A percentile compares a stretch with the other conserved stretches of the same genome.
phyloP scores from a whole-genome alignment of 371 early-diverging fungal genomes.

The Zopfochytrium polystomum region DNA sequence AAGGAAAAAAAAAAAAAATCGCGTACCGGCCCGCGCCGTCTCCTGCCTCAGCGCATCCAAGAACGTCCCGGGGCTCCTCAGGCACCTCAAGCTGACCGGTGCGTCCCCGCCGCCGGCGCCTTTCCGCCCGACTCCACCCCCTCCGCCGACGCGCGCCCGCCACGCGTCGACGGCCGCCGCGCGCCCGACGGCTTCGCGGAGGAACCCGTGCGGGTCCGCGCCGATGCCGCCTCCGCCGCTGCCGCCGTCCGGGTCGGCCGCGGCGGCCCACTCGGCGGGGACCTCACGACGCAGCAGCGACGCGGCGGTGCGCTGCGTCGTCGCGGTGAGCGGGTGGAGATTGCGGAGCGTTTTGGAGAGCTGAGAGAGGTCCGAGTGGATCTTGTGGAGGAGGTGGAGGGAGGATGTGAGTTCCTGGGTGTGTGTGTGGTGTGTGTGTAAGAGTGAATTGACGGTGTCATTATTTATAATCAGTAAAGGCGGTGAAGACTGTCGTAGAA shows the following conservation, averaged over 20 bases:
- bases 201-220: constrained; percentile 31
- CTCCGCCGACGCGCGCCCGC: neutral
- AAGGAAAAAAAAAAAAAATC: neutral
- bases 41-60: constrained; percentile 52
- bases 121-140: constrained; percentile 31
- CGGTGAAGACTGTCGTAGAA: neutral
- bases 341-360: constrained; percentile 47
- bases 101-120: constrained; percentile 15
- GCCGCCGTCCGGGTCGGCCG: constrained; percentile 40
- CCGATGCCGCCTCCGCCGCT: constrained; percentile 41
- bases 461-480: neutral
- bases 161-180: neutral
- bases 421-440: no score
- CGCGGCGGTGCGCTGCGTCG: constrained; percentile 31
- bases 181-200: constrained; percentile 34
- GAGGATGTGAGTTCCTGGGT: constrained; percentile 40
- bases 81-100: constrained; percentile 30
- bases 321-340: constrained; percentile 35
- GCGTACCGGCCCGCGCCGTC: constrained; percentile 45
- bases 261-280: constrained; percentile 37
- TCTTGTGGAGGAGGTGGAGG: constrained; percentile 34
- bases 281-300: constrained; percentile 38
- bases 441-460: neutral
- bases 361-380: constrained; percentile 40
- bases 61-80: constrained; percentile 47